These are phyloP conservation scores for Porogramme epimiltina DNA, from an alignment of 1,284 basidiomycete genomes.

Conservation along the genomic window DNA sequence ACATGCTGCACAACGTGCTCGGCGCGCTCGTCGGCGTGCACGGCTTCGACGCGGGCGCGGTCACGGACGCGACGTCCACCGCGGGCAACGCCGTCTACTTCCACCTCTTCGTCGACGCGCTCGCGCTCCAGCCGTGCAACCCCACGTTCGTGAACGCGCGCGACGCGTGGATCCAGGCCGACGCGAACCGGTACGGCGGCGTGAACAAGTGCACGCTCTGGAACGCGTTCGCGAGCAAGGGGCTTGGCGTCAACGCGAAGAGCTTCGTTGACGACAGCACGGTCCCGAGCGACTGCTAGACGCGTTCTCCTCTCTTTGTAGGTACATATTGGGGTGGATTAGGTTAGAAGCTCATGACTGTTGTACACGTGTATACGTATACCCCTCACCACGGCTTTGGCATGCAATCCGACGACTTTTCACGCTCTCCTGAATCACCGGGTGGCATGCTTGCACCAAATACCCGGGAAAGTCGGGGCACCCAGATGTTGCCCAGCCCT, in stretches of 20 bases:
- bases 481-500: too few species aligned
- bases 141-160: slow-evolving; percentile 37
- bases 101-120: slow-evolving; percentile 49
- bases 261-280: slow-evolving; percentile 38
- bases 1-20: slow-evolving; percentile 55
- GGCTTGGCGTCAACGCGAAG: slow-evolving; percentile 48
- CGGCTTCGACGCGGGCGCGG: slow-evolving; percentile 38
- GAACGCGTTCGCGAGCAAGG: slow-evolving; percentile 51
- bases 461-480: too few species aligned
- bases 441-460: too few species aligned
- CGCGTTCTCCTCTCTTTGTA: background rate
- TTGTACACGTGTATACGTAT: too few species aligned
- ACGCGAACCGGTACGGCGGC: slow-evolving; percentile 48
- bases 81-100: slow-evolving; percentile 49
- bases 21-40: slow-evolving; percentile 43
- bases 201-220: slow-evolving; percentile 49
- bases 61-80: slow-evolving; percentile 14
- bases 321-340: too few species aligned
- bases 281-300: slow-evolving; percentile 42
- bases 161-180: slow-evolving; percentile 57
- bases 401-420: too few species aligned
- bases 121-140: slow-evolving; percentile 22
- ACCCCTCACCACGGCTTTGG: too few species aligned
- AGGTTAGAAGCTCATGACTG: too few species aligned
- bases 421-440: too few species aligned